phyloP scores from a whole-genome alignment of 371 early-diverging fungal species.

The Mucor lusitanicus region DNA sequence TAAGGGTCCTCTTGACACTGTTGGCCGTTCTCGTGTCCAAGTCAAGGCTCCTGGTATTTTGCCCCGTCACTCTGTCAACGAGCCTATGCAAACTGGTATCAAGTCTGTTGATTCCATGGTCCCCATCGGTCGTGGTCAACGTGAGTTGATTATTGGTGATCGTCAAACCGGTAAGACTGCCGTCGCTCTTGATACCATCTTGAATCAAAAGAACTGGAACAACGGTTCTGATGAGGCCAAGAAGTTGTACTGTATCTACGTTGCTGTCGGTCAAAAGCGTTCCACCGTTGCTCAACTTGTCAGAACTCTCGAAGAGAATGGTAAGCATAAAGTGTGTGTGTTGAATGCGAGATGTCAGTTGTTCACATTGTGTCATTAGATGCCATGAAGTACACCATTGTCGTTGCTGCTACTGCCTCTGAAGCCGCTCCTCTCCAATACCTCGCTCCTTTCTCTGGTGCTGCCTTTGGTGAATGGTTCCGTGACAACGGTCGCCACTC shows the following conservation, averaged over 20 bases:
- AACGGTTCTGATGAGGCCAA: conserved; percentile 45
- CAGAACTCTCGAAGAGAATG: conserved; percentile 92
- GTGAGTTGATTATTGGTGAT: conserved; percentile 98
- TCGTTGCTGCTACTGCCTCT: conserved; percentile 96
- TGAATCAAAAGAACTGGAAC: conserved; percentile 98
- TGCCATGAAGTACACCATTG: conserved; percentile 85
- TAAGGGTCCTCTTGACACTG: conserved; percentile 89
- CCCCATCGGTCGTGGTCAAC: conserved; percentile 98
- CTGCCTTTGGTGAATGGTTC: conserved; percentile 94
- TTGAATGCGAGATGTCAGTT: too few species aligned
- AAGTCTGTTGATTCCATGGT: conserved; percentile 98
- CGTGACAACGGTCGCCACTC: conserved; percentile 96
- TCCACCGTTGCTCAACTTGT: conserved; percentile 98
- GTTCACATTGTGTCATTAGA: conserved; percentile 6
- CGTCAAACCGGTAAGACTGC: conserved; percentile 98
- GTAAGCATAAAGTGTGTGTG: conserved; percentile 8
- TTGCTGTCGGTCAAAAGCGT: conserved; percentile 96
- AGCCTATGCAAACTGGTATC: conserved; percentile 98
- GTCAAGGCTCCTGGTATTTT: conserved; percentile 98
- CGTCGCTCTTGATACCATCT: conserved; percentile 94
- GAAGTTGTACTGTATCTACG: conserved; percentile 94
- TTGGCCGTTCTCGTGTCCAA: conserved; percentile 86
- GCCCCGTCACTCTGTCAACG: conserved; percentile 95
- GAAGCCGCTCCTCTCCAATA: conserved; percentile 96
- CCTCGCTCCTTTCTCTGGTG: conserved; percentile 95